Conservation (phyloP, 352 stramenopile species). For the Aphanomyces astaci region DNA sequence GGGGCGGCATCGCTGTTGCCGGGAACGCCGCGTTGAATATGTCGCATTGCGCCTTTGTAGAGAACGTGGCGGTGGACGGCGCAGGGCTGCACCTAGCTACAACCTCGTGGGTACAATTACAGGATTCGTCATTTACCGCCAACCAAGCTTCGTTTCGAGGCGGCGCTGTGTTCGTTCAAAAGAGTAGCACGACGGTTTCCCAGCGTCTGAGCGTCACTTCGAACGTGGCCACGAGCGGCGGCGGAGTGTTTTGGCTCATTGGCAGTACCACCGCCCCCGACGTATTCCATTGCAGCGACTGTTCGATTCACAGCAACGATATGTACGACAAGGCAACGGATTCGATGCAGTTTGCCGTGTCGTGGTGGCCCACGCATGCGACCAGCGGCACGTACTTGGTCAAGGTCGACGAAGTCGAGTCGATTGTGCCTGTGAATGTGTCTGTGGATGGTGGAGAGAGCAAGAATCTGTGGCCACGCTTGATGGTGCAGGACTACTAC, state of each 20-base stretch:
- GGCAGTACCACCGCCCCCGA: neutral
- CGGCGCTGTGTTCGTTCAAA: neutral
- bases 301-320: neutral
- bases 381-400: neutral
- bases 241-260: conserved; percentile 13
- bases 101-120: neutral
- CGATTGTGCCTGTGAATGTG: neutral
- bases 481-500: conserved; percentile 15
- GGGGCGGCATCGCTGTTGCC: conserved; percentile 25
- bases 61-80: conserved; percentile 1
- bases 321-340: conserved; percentile 8
- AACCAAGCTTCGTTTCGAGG: conserved; percentile 1
- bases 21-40: conserved; percentile 27
- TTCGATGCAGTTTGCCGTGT: conserved; percentile 1
- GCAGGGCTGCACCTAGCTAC: neutral
- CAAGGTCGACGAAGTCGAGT: neutral
- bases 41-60: neutral
- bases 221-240: conserved; percentile 2
- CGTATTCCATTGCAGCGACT: neutral
- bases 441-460: neutral
- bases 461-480: conserved; percentile 5
- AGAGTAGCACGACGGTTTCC: neutral
- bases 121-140: neutral
- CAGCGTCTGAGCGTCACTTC: neutral
- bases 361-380: conserved; percentile 5